phyloP scores from a whole-genome alignment of 2,329 filamentous ascomycete genomes.

The Diaporthe amygdali region DNA sequence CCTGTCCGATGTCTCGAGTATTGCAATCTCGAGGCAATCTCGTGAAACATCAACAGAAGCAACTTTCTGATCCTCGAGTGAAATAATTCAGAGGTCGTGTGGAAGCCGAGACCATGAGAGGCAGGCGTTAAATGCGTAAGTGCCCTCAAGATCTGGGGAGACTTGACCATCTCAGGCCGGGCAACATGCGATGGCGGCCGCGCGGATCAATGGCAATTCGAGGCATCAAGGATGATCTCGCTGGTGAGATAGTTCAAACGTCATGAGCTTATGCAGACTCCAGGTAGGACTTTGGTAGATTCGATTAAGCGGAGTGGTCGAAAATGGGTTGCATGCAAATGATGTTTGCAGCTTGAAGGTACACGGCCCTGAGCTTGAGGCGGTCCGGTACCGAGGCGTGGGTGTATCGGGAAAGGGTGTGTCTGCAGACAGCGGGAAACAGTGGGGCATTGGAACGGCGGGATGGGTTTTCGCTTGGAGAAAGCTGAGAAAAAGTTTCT shows the following conservation, averaged over 20 bases:
- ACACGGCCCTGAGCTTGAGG: background rate
- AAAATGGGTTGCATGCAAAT: background rate
- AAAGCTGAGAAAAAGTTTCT: conserved; percentile 24
- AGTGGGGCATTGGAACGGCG: background rate
- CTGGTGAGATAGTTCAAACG: too few species aligned
- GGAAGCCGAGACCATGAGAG: background rate
- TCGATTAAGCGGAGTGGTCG: too few species aligned
- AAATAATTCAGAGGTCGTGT: background rate
- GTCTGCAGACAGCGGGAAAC: background rate
- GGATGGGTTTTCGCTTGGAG: conserved; percentile 1
- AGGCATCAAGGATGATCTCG: background rate
- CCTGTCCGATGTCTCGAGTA: too few species aligned
- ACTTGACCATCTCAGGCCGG: too few species aligned
- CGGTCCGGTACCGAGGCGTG: background rate
- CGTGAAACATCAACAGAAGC: background rate
- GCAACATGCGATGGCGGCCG: background rate
- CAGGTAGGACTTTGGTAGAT: too few species aligned
- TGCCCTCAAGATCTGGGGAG: background rate
- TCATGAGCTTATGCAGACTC: too few species aligned
- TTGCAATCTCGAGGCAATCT: background rate
- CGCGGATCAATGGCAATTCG: background rate
- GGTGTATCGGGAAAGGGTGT: background rate
- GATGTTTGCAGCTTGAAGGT: background rate
- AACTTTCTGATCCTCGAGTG: background rate
- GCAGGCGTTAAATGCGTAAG: background rate